Evolutionary conservation across 495 filamentous ascomycete genomes (phyloP).

Genomic region (Chaetomium tenue): DNA sequence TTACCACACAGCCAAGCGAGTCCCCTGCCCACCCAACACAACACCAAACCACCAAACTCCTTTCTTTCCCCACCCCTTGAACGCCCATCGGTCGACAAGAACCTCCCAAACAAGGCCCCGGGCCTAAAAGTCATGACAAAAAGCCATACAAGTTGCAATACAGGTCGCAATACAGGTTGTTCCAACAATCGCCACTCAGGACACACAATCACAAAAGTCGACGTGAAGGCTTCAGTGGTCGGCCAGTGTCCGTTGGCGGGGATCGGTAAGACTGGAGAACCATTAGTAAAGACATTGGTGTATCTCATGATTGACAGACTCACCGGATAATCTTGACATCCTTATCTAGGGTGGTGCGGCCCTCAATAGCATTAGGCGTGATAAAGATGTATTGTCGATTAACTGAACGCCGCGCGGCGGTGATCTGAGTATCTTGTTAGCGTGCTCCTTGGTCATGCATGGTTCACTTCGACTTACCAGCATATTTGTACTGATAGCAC

Average conservation of each 20-base stretch:
- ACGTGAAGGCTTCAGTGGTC: slow-evolving; percentile 31
- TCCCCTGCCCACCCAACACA: background rate
- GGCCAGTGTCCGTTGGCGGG: slow-evolving; percentile 50
- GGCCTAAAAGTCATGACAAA: background rate
- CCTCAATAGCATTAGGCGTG: slow-evolving; percentile 84
- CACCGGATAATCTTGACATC: slow-evolving; percentile 87
- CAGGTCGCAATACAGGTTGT: slow-evolving; percentile 5
- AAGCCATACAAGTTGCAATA: slow-evolving; percentile 1
- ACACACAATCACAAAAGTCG: background rate
- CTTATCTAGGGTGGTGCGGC: slow-evolving; percentile 59
- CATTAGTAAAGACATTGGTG: slow-evolving; percentile 19
- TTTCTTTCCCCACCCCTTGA: slow-evolving; percentile 6
- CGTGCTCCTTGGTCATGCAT: background rate
- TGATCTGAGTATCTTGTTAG: slow-evolving; percentile 50
- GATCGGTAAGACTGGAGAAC: slow-evolving; percentile 56
- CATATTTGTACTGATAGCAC: slow-evolving; percentile 90
- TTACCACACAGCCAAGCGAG: background rate
- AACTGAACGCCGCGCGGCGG: slow-evolving; percentile 76
- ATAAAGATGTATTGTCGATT: slow-evolving; percentile 96
- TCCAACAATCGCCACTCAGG: slow-evolving; percentile 4
- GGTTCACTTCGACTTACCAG: slow-evolving; percentile 59
- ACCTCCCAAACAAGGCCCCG: background rate
- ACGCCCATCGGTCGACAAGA: background rate
- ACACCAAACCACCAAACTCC: no score
- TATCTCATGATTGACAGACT: slow-evolving; percentile 31